Evolutionary conservation across 73 alveolate species (phyloP).

Genomic region (Paramecium octaurelia): DNA sequence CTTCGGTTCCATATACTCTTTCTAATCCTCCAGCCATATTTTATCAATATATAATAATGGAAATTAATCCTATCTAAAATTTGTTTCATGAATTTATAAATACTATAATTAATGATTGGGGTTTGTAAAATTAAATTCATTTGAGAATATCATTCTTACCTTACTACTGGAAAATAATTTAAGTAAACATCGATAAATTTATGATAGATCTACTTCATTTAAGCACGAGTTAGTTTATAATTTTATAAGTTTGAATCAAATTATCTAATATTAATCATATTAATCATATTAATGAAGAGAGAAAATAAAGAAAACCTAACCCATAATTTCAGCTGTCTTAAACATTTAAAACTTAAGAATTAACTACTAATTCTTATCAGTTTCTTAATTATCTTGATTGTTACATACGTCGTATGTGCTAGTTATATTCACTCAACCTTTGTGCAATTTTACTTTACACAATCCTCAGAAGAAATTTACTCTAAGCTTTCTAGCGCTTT

Average conservation of each 20-base stretch:
- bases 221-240: background rate
- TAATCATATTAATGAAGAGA: background rate
- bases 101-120: background rate
- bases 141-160: background rate
- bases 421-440: background rate
- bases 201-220: background rate
- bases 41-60: background rate
- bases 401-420: background rate
- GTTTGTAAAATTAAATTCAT: background rate
- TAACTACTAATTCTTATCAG: background rate
- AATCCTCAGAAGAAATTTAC: background rate
- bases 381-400: background rate
- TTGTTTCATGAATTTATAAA: background rate
- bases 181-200: background rate
- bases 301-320: background rate
- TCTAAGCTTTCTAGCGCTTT: background rate
- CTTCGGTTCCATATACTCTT: conserved; percentile 98
- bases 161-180: background rate
- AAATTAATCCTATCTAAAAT: background rate
- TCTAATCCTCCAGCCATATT: conserved; percentile 95
- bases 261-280: no score
- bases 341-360: background rate
- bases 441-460: background rate
- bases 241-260: background rate
- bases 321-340: background rate